Base-by-base conservation (phyloP, 2,329 filamentous ascomycete species). In the Raffaelea deltoideospora region DNA sequence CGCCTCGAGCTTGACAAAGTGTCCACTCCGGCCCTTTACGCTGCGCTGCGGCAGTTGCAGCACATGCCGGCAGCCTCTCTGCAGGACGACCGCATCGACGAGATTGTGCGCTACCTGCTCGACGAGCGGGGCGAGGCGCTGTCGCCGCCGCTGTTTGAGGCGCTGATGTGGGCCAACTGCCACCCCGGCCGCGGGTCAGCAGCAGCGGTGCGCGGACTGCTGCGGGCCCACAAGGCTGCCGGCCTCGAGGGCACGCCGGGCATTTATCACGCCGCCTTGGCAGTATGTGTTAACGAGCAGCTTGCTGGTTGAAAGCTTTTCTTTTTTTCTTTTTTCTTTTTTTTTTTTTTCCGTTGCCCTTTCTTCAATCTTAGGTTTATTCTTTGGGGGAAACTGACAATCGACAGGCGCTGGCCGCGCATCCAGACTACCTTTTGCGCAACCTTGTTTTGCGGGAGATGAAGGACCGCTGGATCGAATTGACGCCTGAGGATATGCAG, bases 361-460 rank as follows among this genome's bases (percentile, higher is more conserved):
- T 10, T 20, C 13, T 18, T 26, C 22, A 13, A 3, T n/a, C n/a
- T n/a, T n/a, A n/a, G n/a, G n/a, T n/a, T n/a, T n/a, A n/a, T n/a
- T n/a, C n/a, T n/a, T n/a, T n/a, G n/a, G n/a, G n/a, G n/a, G n/a
- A n/a, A n/a, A n/a, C 31, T 38, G 14, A 33, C 20, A 3, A 11
- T 17, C 7, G 5, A 18, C 43, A 80, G 64, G 78, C 72, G 5
- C 64, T 95, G 19, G 73, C 82, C 1, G 72, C 90, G 9, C 90
- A 96, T 52, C 84, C 88, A 0, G 82, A 96, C 55, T 88, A 92
- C 47, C 46, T 85, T 6, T 60, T 90, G 19, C 76, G 86, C 26
- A 69, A 72, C 37, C 66, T 77, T 26, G 66, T 94, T 4, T 60
- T 95, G 28, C 60, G 72, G 37, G 76, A 78, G 38, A 85, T 90